Evolutionary conservation across 352 stramenopile genomes (phyloP).

Genomic region (Pythium vanterpoolii): DNA sequence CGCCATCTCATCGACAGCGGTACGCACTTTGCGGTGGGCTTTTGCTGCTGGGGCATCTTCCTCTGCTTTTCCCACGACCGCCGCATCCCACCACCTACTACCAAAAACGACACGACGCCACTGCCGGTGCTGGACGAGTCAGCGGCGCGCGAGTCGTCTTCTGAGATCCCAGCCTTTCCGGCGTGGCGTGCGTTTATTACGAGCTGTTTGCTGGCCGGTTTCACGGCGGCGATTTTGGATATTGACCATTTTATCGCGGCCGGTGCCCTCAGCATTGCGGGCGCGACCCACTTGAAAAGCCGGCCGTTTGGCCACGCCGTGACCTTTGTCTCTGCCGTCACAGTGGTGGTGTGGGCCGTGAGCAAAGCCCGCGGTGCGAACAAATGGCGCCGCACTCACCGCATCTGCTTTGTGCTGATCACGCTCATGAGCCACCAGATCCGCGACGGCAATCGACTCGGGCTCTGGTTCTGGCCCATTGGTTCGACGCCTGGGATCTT

Average conservation of each 20-base stretch:
- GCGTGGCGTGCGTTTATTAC: slow-evolving; percentile 31
- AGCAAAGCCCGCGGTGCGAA: slow-evolving; percentile 12
- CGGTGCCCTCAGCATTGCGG: slow-evolving; percentile 44
- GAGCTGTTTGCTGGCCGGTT: slow-evolving; percentile 36
- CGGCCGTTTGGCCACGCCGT: slow-evolving; percentile 67
- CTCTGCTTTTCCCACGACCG: slow-evolving; percentile 33
- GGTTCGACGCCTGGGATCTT: slow-evolving; percentile 59
- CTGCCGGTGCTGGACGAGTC: slow-evolving; percentile 20
- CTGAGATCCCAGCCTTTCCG: slow-evolving; percentile 4
- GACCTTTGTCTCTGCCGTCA: slow-evolving; percentile 57
- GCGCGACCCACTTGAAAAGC: slow-evolving; percentile 51
- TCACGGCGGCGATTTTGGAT: slow-evolving; percentile 50
- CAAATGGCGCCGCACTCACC: slow-evolving; percentile 28
- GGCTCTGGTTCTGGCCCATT: slow-evolving; percentile 71
- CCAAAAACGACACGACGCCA: slow-evolving; percentile 10
- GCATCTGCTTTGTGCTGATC: slow-evolving; percentile 53
- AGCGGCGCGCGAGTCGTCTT: neutral
- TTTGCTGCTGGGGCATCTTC: slow-evolving; percentile 62
- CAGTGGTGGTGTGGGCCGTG: slow-evolving; percentile 29
- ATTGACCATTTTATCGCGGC: slow-evolving; percentile 76
- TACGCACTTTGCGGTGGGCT: slow-evolving; percentile 49
- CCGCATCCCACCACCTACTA: slow-evolving; percentile 11
- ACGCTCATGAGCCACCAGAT: slow-evolving; percentile 67
- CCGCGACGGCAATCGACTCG: slow-evolving; percentile 54
- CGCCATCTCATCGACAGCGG: slow-evolving; percentile 63